Evolutionary conservation across 139 green algal species (phyloP), one percentile per base, ranked within the genome.

Genomic region (Coelastrella sp.): DNA sequence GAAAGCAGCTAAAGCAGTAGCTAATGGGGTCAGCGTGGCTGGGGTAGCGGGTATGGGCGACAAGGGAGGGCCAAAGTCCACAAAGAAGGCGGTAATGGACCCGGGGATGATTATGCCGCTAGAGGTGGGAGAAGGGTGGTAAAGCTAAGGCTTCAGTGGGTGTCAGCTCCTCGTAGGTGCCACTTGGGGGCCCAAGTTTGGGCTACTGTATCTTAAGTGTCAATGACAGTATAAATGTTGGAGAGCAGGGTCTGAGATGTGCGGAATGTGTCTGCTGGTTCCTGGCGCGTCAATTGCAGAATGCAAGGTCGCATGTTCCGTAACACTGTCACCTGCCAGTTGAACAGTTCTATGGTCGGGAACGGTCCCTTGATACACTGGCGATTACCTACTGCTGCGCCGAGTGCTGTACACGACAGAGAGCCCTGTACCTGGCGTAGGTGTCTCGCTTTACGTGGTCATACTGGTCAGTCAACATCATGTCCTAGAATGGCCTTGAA

Each of bases 1-100:
- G 15, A 87, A 78, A 25, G 82, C 82, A 25, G 61, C 61, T 8
- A 87, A 87, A 61, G 22, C 57, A 20, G 79, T 27, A 60, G 76
- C 25, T 24, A 8, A n/a, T 59, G 22, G 79, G 24, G 20, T 19
- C 24, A 27, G 35, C 11, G 49, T 25, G 63, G 78, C 7, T 85
- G 15, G 56, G 17, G 56, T 84, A 57, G 78, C 22, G n/a, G 82
- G 25, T 20, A 27, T 17, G 17, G 61, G 25, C 11, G 76, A 11
- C 12, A 82, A 59, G 25, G 27, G 4, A 9, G 70, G 70, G 12
- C 12, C 12, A 15, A 78, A 84, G 78, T 8, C 14, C 25, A 20
- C 75, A 82, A 56, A 49, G 56, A 56, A 49, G 56, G 75, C 27
- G 25, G 75, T 24, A 24, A 25, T 56, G 27, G 75, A 82, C 25